Percentiles rank a stretch among this genome's conserved stretches.
phyloP scores from a whole-genome alignment of 2,329 filamentous ascomycete species.

The Podosphaera fusca region DNA sequence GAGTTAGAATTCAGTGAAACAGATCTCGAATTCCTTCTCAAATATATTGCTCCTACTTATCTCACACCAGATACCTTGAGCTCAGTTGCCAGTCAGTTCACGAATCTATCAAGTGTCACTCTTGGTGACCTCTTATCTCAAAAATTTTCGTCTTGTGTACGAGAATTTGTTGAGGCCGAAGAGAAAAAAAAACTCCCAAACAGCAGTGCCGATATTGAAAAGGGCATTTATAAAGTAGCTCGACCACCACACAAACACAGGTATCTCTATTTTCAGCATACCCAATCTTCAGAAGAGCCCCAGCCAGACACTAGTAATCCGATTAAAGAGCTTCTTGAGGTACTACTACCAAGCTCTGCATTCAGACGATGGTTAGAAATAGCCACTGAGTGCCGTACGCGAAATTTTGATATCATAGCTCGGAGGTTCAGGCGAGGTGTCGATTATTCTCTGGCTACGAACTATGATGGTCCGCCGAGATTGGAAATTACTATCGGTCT shows the following conservation, averaged over 20 bases:
- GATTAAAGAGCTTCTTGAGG: constrained; percentile 56
- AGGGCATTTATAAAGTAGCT: constrained; percentile 47
- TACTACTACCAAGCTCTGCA: constrained; percentile 59
- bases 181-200: constrained; percentile 27
- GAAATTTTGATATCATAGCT: constrained; percentile 55
- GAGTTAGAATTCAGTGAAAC: constrained; percentile 45
- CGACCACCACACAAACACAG: constrained; percentile 87
- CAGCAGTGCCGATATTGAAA: constrained; percentile 31
- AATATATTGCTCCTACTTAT: constrained; percentile 77
- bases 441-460: constrained; percentile 84
- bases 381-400: constrained; percentile 52
- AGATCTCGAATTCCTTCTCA: constrained; percentile 73
- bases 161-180: constrained; percentile 42
- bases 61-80: constrained; percentile 79
- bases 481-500: constrained; percentile 74
- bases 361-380: constrained; percentile 81
- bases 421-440: constrained; percentile 66
- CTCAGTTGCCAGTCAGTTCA: constrained; percentile 57
- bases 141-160: constrained; percentile 53
- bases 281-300: constrained; percentile 8
- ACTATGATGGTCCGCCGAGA: constrained; percentile 53
- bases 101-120: constrained; percentile 62
- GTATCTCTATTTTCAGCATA: constrained; percentile 55
- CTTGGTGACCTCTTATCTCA: constrained; percentile 56
- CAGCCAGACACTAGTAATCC: constrained; percentile 21